These are phyloP conservation scores for Onygenales sp. DNA, from an alignment of 2,329 filamentous ascomycete genomes.

Conservation along the genomic window DNA sequence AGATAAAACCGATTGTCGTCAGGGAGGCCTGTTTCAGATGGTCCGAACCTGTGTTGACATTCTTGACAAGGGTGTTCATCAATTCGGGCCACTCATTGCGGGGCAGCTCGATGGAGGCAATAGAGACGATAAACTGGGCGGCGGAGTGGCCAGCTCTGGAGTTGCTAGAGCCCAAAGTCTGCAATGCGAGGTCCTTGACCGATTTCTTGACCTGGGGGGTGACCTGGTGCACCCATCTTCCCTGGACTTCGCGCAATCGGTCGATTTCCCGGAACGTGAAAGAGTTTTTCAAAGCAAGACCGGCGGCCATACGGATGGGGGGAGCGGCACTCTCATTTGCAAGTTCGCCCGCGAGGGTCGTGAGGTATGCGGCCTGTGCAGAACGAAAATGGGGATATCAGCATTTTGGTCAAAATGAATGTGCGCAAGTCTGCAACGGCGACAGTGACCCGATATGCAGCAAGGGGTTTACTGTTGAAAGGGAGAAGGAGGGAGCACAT, in stretches of 20 bases:
- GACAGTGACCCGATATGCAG: conserved; percentile 4
- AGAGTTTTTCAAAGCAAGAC: conserved; percentile 95
- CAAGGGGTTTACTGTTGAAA: conserved; percentile 11
- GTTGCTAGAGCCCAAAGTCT: conserved; percentile 73
- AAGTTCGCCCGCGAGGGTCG: conserved; percentile 84
- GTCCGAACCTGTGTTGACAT: conserved; percentile 76
- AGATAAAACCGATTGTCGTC: conserved; percentile 96
- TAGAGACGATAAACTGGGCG: conserved; percentile 89
- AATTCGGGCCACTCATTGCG: conserved; percentile 88
- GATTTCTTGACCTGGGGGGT: conserved; percentile 71
- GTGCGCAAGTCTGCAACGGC: not conserved
- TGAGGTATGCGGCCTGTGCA: conserved; percentile 75
- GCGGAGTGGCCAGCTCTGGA: conserved; percentile 77
- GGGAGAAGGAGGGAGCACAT: conserved; percentile 36
- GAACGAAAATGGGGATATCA: not conserved
- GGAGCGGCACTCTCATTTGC: conserved; percentile 79
- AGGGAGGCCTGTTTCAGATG: conserved; percentile 91
- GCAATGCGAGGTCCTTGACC: conserved; percentile 83
- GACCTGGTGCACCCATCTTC: conserved; percentile 82
- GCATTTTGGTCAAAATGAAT: not conserved
- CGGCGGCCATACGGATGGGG: conserved; percentile 84
- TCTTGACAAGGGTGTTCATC: conserved; percentile 80
- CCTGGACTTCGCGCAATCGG: conserved; percentile 80
- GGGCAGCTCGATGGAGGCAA: conserved; percentile 90
- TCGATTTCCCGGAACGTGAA: conserved; percentile 87